Conservation (phyloP, 805 yeast species). For the Pichia pseudocactophila region DNA sequence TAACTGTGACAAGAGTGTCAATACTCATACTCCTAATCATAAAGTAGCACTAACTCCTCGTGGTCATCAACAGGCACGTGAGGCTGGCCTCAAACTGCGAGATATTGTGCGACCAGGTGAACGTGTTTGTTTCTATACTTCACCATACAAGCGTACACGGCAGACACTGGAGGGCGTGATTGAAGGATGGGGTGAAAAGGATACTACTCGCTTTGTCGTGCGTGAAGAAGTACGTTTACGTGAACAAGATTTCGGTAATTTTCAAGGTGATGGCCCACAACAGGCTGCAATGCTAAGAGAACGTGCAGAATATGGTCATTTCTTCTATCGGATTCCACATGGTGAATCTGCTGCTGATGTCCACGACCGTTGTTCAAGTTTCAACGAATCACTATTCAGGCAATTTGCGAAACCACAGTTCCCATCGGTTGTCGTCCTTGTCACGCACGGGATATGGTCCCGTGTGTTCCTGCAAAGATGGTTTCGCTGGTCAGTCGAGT, state of each 20-base stretch:
- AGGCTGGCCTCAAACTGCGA: conserved; percentile 47
- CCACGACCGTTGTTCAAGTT: conserved; percentile 82
- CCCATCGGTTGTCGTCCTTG: conserved; percentile 75
- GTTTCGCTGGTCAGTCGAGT: conserved; percentile 89
- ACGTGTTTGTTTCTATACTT: conserved; percentile 67
- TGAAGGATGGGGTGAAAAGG: conserved; percentile 37
- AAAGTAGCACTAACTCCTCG: conserved; percentile 58
- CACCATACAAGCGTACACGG: conserved; percentile 79
- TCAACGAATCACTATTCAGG: conserved; percentile 78
- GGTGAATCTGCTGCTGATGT: conserved; percentile 98
- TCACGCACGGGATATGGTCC: conserved; percentile 92
- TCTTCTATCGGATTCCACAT: conserved; percentile 81
- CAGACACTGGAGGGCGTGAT: conserved; percentile 72
- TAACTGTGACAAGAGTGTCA: conserved; percentile 76
- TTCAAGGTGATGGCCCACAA: conserved; percentile 60
- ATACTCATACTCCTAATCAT: conserved; percentile 73
- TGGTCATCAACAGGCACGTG: conserved; percentile 58
- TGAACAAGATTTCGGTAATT: conserved; percentile 93
- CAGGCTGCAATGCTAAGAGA: conserved; percentile 76
- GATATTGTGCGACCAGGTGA: conserved; percentile 34
- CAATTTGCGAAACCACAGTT: conserved; percentile 63
- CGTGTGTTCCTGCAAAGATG: conserved; percentile 89
- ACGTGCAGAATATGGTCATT: conserved; percentile 80
- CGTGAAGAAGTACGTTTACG: conserved; percentile 87
- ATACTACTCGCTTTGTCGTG: conserved; percentile 23